Evolutionary conservation across 2,329 filamentous ascomycete genomes (phyloP), one percentile per base, ranked within the genome.

Genomic region (Cercospora brassicicola): DNA sequence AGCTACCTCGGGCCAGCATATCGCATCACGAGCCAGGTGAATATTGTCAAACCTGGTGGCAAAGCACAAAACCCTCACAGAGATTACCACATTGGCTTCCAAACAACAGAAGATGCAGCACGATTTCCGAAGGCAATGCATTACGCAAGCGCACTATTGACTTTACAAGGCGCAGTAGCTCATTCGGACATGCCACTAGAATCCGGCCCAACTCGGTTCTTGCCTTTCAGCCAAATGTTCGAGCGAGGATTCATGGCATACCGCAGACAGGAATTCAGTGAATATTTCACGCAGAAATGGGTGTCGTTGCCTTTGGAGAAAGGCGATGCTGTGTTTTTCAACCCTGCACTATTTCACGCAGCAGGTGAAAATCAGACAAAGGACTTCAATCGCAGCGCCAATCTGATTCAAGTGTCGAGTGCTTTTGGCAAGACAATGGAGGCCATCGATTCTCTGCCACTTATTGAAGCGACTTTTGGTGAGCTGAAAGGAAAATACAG

Each of bases 391-490:
- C 82, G 88, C 1, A 83, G 83, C 31, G 87, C 87, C n/a, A 90
- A 90, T 73, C 76, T 90, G 9, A 71, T 90, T 39, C 88, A 90
- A 76, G 82, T 89, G 31, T 88, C 85, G 69, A 85, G 84, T 68
- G 86, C 87, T 0, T 87, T 90, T 73, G 88, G 87, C 0, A 89
- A 88, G 73, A 81, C 87, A 0, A 90, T 90, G 87, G 88, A 90
- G 78, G 82, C 74, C 0, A 81, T 90, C 9, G 85, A 90, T 71
- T 79, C 82, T 0, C 62, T 85, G 11, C 82, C 84, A 3, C 71
- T 87, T 26, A 75, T 87, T 2, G 81, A 83, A 55, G 75, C 62
- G 23, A 82, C 78, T 1, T 88, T 84, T 83, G 78, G 82, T 4
- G 63, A 73, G 2, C 36, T 87, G 48, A 66, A 53, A 36, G 68